These are phyloP conservation scores for Murraya koenigii DNA, from an alignment of 345 rosid genomes.

Conservation along the genomic window DNA sequence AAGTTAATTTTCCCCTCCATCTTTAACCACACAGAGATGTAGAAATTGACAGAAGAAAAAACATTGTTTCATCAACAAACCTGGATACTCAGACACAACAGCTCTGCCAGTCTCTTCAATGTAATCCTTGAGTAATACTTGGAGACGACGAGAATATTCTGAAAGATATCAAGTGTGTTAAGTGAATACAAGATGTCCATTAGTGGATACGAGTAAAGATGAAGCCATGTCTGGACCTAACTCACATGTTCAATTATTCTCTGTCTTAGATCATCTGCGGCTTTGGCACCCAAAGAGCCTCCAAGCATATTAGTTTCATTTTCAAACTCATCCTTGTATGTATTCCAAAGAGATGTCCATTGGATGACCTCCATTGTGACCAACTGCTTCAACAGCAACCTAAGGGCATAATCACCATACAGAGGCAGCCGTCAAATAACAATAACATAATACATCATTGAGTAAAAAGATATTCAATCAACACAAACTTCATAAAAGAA, in stretches of 20 bases:
- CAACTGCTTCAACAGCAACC: constrained; percentile 81
- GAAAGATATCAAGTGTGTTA: constrained; percentile 29
- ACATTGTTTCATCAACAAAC: constrained; percentile 26
- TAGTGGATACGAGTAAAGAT: constrained; percentile 3
- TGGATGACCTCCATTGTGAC: constrained; percentile 98
- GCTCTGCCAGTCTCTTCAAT: constrained; percentile 82
- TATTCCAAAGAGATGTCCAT: constrained; percentile 94
- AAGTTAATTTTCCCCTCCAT: background rate
- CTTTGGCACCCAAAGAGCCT: constrained; percentile 86
- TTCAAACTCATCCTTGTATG: constrained; percentile 81
- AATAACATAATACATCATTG: background rate
- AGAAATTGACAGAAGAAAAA: constrained; percentile 1
- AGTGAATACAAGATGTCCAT: background rate
- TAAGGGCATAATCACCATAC: constrained; percentile 20
- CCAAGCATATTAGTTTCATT: constrained; percentile 81
- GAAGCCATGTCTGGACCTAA: background rate
- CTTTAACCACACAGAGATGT: background rate
- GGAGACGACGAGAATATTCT: constrained; percentile 97
- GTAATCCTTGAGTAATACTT: constrained; percentile 91
- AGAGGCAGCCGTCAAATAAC: background rate
- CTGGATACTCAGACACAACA: constrained; percentile 81
- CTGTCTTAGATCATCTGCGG: constrained; percentile 86
- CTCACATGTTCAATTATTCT: constrained; percentile 94
- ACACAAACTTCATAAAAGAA: background rate
- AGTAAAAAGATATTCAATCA: background rate